Evolutionary conservation across 1,284 basidiomycete genomes (phyloP).

Genomic region (Wolfiporia cocos): DNA sequence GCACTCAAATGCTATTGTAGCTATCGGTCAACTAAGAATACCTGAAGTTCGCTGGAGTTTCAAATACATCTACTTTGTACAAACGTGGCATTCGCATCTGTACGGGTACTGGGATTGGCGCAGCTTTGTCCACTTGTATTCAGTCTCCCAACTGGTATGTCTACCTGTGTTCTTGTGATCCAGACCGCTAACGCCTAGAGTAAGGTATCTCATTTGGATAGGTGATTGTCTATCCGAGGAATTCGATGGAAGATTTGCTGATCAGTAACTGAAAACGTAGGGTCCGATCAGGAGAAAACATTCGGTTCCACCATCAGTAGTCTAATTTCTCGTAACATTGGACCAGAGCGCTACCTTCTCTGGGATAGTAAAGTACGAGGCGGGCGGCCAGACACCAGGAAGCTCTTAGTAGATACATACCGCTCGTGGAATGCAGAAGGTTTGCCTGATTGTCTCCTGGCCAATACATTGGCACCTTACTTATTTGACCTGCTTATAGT

Average conservation of each 20-base stretch:
- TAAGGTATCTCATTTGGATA: slow-evolving; percentile 77
- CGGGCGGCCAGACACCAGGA: slow-evolving; percentile 73
- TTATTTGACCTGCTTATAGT: too few species aligned
- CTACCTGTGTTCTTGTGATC: too few species aligned
- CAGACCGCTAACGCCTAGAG: too few species aligned
- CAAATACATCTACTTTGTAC: slow-evolving; percentile 71
- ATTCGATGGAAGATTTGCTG: too few species aligned
- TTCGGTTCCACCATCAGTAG: slow-evolving; percentile 70
- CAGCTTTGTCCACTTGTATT: slow-evolving; percentile 70
- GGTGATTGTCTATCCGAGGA: too few species aligned
- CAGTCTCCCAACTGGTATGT: slow-evolving; percentile 64
- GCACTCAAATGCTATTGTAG: slow-evolving; percentile 5
- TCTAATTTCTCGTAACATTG: slow-evolving; percentile 60
- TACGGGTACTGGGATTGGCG: slow-evolving; percentile 73
- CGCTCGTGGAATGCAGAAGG: slow-evolving; percentile 66
- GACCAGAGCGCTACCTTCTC: slow-evolving; percentile 59
- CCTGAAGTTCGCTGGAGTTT: slow-evolving; percentile 66
- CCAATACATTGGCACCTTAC: too few species aligned
- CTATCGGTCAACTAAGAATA: background rate
- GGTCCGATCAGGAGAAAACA: slow-evolving; percentile 72
- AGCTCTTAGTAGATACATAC: slow-evolving; percentile 62
- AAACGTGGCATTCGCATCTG: slow-evolving; percentile 72
- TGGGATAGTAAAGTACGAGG: slow-evolving; percentile 70
- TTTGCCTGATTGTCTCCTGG: slow-evolving; percentile 27
- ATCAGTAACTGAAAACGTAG: too few species aligned